phyloP scores from a whole-genome alignment of 805 yeast genomes.

The Candida montana region DNA sequence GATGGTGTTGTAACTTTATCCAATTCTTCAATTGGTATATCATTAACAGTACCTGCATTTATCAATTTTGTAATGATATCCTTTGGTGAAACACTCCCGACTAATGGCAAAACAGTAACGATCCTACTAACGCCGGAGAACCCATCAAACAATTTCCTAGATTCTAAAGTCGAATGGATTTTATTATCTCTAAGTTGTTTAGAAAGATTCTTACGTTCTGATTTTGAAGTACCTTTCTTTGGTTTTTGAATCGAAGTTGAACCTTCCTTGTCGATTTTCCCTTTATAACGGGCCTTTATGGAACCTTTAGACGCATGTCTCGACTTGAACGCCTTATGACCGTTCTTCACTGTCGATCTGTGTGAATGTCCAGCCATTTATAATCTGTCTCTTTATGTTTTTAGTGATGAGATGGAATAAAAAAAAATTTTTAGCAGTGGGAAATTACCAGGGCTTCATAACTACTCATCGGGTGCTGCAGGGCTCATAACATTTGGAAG shows the following conservation, averaged over 20 bases:
- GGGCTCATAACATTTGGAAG: background rate
- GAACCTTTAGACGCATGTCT: slow-evolving; percentile 88
- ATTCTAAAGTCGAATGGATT: slow-evolving; percentile 51
- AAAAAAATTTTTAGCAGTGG: background rate
- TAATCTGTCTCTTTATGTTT: background rate
- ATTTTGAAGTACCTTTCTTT: slow-evolving; percentile 33
- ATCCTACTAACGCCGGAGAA: slow-evolving; percentile 76
- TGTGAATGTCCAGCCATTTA: slow-evolving; percentile 78
- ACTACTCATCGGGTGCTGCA: slow-evolving; percentile 6
- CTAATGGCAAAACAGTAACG: slow-evolving; percentile 73
- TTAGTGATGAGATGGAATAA: background rate
- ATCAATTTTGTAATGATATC: slow-evolving; percentile 51
- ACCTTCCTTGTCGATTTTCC: slow-evolving; percentile 73
- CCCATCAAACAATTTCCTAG: slow-evolving; percentile 75
- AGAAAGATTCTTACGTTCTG: slow-evolving; percentile 72
- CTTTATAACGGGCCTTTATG: slow-evolving; percentile 72
- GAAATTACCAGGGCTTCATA: background rate
- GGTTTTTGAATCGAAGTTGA: slow-evolving; percentile 28
- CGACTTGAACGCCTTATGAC: slow-evolving; percentile 87
- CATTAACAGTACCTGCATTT: slow-evolving; percentile 30
- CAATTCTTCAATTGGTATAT: slow-evolving; percentile 27
- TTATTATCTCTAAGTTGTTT: slow-evolving; percentile 75
- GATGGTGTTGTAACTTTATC: slow-evolving; percentile 38
- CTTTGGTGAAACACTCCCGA: slow-evolving; percentile 57
- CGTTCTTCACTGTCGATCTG: slow-evolving; percentile 75